Conservation (phyloP, 2,329 filamentous ascomycete genomes). For the Aspergillus carbonarius region DNA sequence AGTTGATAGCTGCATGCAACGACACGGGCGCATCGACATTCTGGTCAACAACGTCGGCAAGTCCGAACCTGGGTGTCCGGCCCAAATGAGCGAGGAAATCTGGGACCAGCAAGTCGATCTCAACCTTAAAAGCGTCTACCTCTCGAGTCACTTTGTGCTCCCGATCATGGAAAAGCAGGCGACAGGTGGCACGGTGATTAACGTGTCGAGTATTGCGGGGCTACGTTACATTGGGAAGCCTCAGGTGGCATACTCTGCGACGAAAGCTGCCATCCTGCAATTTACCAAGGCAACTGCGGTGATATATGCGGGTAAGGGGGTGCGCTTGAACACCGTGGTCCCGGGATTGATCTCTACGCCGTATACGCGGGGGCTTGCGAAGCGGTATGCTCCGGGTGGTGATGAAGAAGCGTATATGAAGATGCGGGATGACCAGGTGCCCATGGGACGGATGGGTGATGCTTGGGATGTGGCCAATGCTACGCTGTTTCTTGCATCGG, state of each 20-base stretch:
- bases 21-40: conserved; percentile 59
- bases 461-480: conserved; percentile 37
- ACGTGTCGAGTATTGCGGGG: conserved; percentile 53
- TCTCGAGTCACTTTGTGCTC: conserved; percentile 47
- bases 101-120: conserved; percentile 57
- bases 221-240: conserved; percentile 54
- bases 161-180: conserved; percentile 26
- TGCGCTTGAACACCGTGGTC: conserved; percentile 55
- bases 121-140: conserved; percentile 58
- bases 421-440: conserved; percentile 25
- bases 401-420: conserved; percentile 44
- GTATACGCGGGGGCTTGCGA: conserved; percentile 47
- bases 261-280: conserved; percentile 54
- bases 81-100: conserved; percentile 47
- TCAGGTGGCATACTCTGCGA: conserved; percentile 55
- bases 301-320: conserved; percentile 37
- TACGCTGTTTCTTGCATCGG: conserved; percentile 30
- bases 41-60: conserved; percentile 62
- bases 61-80: conserved; percentile 54
- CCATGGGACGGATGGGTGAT: conserved; percentile 35
- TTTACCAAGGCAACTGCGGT: conserved; percentile 53
- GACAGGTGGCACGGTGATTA: conserved; percentile 46
- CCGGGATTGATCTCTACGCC: conserved; percentile 60
- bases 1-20: conserved; percentile 52
- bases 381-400: conserved; percentile 44